These are phyloP conservation scores for Coemansia sp. DNA, from an alignment of 192 early-diverging fungal species.

Conservation along the genomic window DNA sequence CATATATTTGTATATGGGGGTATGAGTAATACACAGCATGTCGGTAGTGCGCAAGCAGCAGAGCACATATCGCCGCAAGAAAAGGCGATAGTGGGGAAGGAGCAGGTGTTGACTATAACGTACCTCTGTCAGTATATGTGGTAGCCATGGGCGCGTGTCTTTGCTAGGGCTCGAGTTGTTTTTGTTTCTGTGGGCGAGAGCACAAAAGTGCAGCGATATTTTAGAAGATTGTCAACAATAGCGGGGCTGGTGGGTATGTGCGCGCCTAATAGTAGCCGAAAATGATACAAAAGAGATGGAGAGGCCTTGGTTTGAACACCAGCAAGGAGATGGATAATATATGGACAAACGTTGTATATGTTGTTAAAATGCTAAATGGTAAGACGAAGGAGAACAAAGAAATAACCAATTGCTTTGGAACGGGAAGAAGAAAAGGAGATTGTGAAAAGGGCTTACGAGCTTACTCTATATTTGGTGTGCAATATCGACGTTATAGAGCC, in stretches of 20 bases:
- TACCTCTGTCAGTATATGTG: conserved; percentile 48
- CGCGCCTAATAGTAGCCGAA: neutral
- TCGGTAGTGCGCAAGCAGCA: neutral
- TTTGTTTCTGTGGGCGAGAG: neutral
- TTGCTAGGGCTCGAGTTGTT: neutral
- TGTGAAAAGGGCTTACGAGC: conserved; percentile 9
- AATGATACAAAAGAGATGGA: neutral
- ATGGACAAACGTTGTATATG: neutral
- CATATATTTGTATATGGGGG: conserved; percentile 11
- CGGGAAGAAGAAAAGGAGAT: conserved; percentile 11
- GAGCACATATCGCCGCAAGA: neutral
- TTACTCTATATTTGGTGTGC: conserved; percentile 7
- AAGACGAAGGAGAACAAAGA: conserved; percentile 12
- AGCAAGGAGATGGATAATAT: neutral
- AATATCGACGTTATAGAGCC: conserved; percentile 10
- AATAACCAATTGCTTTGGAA: conserved; percentile 7
- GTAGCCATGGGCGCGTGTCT: neutral
- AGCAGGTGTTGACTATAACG: neutral
- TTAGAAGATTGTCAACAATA: neutral
- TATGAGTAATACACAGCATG: neutral
- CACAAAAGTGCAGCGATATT: neutral
- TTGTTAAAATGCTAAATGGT: neutral
- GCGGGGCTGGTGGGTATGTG: neutral
- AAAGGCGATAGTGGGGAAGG: neutral
- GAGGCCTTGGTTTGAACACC: neutral